Percentiles rank a stretch among this genome's conserved stretches.
phyloP scores from a whole-genome alignment of 768 basidiomycete species.

The Lactarius deliciosus region DNA sequence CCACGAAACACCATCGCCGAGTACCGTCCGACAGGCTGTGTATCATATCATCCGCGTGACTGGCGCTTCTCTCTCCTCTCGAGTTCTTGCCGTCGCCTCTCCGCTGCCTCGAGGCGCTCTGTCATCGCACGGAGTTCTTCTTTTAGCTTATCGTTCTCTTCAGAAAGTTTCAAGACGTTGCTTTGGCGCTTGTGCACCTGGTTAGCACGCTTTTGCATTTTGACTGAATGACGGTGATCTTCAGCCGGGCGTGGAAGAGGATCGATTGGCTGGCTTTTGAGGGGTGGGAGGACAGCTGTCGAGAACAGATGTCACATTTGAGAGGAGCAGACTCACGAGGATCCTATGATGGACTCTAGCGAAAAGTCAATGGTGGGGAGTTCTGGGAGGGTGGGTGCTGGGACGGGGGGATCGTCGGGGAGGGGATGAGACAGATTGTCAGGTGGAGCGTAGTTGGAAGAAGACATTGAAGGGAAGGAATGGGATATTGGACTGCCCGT shows the following conservation, averaged over 20 bases:
- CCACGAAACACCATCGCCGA: background rate
- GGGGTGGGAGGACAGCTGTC: background rate
- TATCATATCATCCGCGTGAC: background rate
- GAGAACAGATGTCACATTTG: background rate
- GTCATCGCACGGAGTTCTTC: conserved; percentile 74
- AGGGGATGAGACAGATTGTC: background rate
- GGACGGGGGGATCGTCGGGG: background rate
- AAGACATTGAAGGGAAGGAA: background rate
- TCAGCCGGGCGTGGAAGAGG: background rate
- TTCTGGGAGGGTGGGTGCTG: conserved; percentile 18
- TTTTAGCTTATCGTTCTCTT: conserved; percentile 79
- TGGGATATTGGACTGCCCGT: background rate
- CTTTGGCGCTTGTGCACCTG: conserved; percentile 63
- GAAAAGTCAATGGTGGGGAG: conserved; percentile 12
- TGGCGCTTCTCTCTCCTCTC: conserved; percentile 28
- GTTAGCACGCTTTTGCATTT: conserved; percentile 36
- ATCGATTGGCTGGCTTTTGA: conserved; percentile 10
- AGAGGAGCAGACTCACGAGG: conserved; percentile 19
- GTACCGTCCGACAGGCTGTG: background rate
- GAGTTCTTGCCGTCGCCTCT: conserved; percentile 54
- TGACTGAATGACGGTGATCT: conserved; percentile 19
- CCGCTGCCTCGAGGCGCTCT: conserved; percentile 71
- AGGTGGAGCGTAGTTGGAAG: background rate
- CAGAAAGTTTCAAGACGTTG: conserved; percentile 71
- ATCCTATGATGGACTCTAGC: conserved; percentile 26